Conservation (phyloP, 176 grass and related monocot species). For the Thalia dealbata region DNA sequence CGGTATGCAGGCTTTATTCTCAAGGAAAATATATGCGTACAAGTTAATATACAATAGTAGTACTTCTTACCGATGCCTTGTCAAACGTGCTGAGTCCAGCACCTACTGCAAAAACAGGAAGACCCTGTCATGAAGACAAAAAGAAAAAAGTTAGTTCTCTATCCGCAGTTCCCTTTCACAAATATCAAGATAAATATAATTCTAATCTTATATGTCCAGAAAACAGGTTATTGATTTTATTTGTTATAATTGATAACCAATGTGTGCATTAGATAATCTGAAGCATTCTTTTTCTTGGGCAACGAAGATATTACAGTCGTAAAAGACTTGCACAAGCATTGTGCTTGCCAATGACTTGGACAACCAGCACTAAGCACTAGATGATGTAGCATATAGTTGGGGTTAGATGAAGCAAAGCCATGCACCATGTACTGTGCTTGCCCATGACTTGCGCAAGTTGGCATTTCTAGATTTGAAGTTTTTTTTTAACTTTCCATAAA, state of each 20-base stretch:
- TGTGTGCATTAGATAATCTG: neutral
- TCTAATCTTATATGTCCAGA: neutral
- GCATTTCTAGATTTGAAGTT: neutral
- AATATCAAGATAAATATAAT: neutral
- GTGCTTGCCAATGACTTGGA: too few species aligned
- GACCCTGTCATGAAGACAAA: constrained; percentile 38
- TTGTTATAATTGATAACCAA: neutral
- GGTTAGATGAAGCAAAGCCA: too few species aligned
- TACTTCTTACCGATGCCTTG: constrained; percentile 57
- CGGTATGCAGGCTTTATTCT: neutral
- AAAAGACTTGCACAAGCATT: neutral
- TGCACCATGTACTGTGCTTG: too few species aligned
- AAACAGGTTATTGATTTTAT: neutral
- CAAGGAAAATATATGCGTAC: neutral
- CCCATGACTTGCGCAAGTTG: too few species aligned
- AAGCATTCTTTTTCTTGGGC: neutral
- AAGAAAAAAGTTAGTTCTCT: neutral
- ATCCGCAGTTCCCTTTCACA: too few species aligned
- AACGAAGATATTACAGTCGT: neutral
- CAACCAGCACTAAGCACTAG: too few species aligned
- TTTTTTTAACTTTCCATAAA: neutral
- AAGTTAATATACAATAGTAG: neutral
- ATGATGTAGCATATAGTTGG: too few species aligned
- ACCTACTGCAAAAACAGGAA: constrained; percentile 92
- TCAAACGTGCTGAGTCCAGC: constrained; percentile 86